Evolutionary conservation across 2,329 filamentous ascomycete species (phyloP), one percentile per base, ranked within the genome.

Genomic region (Phaeomoniella chlamydospora): DNA sequence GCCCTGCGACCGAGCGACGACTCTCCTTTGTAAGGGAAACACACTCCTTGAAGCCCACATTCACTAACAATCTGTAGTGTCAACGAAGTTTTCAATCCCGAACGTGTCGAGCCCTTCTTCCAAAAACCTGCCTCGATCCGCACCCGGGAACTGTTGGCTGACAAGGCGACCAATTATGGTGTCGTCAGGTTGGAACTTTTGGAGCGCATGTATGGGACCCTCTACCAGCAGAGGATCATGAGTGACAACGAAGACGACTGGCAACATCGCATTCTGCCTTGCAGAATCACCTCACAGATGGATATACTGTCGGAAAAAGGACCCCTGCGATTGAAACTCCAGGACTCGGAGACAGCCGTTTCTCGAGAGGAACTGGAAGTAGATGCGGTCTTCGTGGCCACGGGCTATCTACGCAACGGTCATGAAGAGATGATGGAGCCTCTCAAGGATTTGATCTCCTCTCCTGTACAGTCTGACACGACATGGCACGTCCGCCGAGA

Each of bases 61-160:
- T 15, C 43, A 36, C 29, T 37, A 17, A 26, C 30, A 14, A 35
- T 12, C 16, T 15, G 34, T 43, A 87, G 82, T 49, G 86, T 96
- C 48, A 96, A 96, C 57, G 86, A 90, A 50, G 83, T 96, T 52
- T 96, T 96, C 67, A 86, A 96, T 61, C 88, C 88, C 1, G 76
- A 80, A 19, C 80, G 78, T 40, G 77, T 93, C 18, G 81, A 93
- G 54, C 67, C 67, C 31, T 72, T 93, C 46, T 94, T 77, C 62
- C 63, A 72, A 34, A 75, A 78, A 45, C 65, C 78, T 0, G 61
- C 76, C 1, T 63, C 67, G 31, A 66, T 77, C 41, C 80, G 87
- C 34, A 62, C 68, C 18, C 58, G 62, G 11, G 64, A 65, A 16
- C 64, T 94, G 35, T 61, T 67, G 12, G 75, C 77, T 36, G 83